phyloP scores from a whole-genome alignment of 768 basidiomycete species.

The Lactarius trivialis region DNA sequence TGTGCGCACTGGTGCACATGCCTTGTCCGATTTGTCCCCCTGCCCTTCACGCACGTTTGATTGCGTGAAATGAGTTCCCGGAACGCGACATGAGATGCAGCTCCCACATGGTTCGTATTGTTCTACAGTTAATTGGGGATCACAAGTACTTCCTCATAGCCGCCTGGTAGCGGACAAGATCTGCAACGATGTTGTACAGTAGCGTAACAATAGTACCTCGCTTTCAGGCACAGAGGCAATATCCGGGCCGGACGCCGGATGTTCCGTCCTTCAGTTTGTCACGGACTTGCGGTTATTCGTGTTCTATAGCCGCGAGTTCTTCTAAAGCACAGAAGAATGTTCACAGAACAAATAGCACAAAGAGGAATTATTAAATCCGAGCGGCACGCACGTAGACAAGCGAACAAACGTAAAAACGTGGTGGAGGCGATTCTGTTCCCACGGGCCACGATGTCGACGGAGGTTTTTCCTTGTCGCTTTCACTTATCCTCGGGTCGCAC shows the following conservation, averaged over 20 bases:
- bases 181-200: too few species aligned
- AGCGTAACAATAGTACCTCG: too few species aligned
- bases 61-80: background rate
- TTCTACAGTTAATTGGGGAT: background rate
- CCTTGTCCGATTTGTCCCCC: background rate
- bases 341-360: background rate
- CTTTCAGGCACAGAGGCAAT: too few species aligned
- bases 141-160: too few species aligned
- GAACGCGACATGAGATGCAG: background rate
- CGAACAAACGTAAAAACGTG: background rate
- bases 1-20: background rate
- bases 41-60: background rate
- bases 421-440: background rate
- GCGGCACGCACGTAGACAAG: background rate
- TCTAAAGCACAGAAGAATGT: background rate
- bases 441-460: conserved; percentile 14
- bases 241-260: background rate
- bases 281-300: background rate
- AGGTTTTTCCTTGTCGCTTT: background rate
- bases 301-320: background rate
- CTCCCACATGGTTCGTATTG: background rate
- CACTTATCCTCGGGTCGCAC: background rate
- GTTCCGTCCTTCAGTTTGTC: background rate
- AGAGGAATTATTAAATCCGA: background rate
- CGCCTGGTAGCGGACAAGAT: too few species aligned